Evolutionary conservation across 768 basidiomycete species (phyloP), one percentile per base, ranked within the genome.

Genomic region (Auriculariales sp.): DNA sequence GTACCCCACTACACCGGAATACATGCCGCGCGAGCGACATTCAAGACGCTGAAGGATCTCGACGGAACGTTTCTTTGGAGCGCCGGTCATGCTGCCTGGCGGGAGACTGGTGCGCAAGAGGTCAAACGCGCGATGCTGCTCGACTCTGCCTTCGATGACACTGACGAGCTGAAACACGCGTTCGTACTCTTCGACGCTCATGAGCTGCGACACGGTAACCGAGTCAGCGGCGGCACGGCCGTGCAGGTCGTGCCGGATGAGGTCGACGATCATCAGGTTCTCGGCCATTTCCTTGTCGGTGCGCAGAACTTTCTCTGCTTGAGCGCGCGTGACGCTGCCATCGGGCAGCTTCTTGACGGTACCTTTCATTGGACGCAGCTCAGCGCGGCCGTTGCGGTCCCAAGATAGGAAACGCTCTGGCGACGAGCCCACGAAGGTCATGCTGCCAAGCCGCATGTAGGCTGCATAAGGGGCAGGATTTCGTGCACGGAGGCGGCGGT

Each of bases 261-360:
- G 77, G 62, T 97, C 93, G 24, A 95, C 93, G 54, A 98, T 95
- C 93, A 98, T 97, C 50, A 98, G 65, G 61, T 98, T 98, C 68
- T 97, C 93, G 0, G 92, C 93, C 2, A 93, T 79, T 63, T 98
- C 93, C 62, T 98, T 98, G 35, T 67, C 69, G 61, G 75, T 83
- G 4, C 81, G 80, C 50, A 84, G 64, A 12, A 72, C 62, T 63
- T 79, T 56, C 57, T 83, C 79, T n/a, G 81, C 81, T 45, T 77
- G 73, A 49, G 72, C 76, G 25, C 77, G 77, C 15, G 74, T 81
- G 51, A 81, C 70, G 6, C 69, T 70, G 36, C 48, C 51, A 46
- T 61, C 60, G 14, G 61, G 53, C 33, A 66, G 55, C 62, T 86
- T 88, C 36, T 79, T 77, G 24, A 89, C 70, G 1, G 93, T 95